Evolutionary conservation across 2,329 filamentous ascomycete genomes (phyloP), one percentile per base, ranked within the genome.

Genomic region (Beauveria brongniartii): DNA sequence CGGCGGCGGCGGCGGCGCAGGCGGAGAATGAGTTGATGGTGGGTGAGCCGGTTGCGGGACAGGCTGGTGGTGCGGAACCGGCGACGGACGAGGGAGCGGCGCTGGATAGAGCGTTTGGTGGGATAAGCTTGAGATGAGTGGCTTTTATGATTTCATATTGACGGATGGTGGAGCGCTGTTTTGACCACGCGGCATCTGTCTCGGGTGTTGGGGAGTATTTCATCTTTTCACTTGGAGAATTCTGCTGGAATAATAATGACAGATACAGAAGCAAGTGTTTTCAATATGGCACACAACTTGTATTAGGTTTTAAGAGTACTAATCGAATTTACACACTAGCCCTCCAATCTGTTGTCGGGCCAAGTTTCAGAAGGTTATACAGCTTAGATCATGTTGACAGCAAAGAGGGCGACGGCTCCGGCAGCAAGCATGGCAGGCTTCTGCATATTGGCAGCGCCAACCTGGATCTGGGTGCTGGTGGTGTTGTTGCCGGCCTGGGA

Each of bases 91-190:
- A 81, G 63, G 83, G 82, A 4, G 81, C 77, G n/a, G 78, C 83
- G 67, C 67, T 86, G 64, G 83, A 86, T 68, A 75, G 80, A 61
- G 82, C 78, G 2, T 86, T 86, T 75, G 82, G 82, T 1, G 75
- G 72, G 3, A 73, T 83, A 71, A 70, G 63, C 7, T 61, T 78
- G 62, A 71, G 69, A 61, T 72, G 43, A 62, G 34, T 14, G 1
- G 34, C 12, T 37, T 37, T 14, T 37, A 12, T 14, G 10, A 37
- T 14, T 37, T 37, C 1, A 37, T 37, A 6, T 37, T 14, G 34
- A 37, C 12, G 1, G 34, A 37, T 14, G 34, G 5, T 5, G 34
- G 34, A 37, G 34, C 34, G 34, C 34, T 37, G 34, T 37, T 37
- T 37, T 14, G 1, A 37, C 34, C 12, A 37, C 34, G 34, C 34